Percentiles rank a stretch among this genome's conserved stretches.
Conservation (phyloP, 352 stramenopile species). For the Phytopythium kandeliae region DNA sequence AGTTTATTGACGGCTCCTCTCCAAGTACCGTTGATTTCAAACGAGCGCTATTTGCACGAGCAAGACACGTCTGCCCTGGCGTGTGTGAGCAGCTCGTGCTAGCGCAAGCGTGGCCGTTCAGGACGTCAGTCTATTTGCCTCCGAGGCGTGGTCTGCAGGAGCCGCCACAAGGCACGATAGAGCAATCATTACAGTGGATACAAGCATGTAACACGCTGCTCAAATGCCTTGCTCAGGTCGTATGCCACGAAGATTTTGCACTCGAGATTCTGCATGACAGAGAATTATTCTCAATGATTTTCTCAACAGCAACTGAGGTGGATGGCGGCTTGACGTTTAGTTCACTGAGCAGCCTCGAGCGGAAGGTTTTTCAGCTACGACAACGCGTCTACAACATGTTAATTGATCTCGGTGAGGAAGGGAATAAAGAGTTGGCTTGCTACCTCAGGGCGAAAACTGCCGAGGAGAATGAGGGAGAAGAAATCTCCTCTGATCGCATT, state of each 20-base stretch:
- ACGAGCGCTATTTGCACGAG: not conserved
- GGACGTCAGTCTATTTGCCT: not conserved
- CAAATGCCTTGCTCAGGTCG: conserved; percentile 15
- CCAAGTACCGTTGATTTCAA: not conserved
- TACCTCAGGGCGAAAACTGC: not conserved
- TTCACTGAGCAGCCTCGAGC: conserved; percentile 30
- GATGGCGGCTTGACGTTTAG: conserved; percentile 22
- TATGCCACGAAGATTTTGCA: conserved; percentile 6
- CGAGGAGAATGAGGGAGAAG: not conserved
- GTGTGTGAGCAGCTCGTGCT: not conserved
- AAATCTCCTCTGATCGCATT: not conserved
- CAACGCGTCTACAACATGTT: conserved; percentile 41
- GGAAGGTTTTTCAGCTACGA: conserved; percentile 29
- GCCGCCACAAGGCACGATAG: not conserved
- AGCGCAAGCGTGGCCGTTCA: not conserved
- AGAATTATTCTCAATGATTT: conserved; percentile 11
- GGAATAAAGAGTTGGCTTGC: conserved; percentile 15
- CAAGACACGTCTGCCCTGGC: not conserved
- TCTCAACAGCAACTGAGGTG: conserved; percentile 8
- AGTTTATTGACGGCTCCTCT: not conserved
- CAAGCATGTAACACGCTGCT: conserved; percentile 15
- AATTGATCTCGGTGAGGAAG: conserved; percentile 27
- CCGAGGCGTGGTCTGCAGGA: not conserved
- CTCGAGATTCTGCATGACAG: conserved; percentile 11
- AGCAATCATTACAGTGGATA: not conserved